Conservation (phyloP, 2,329 filamentous ascomycete genomes). For the Huntiella abstrusa region DNA sequence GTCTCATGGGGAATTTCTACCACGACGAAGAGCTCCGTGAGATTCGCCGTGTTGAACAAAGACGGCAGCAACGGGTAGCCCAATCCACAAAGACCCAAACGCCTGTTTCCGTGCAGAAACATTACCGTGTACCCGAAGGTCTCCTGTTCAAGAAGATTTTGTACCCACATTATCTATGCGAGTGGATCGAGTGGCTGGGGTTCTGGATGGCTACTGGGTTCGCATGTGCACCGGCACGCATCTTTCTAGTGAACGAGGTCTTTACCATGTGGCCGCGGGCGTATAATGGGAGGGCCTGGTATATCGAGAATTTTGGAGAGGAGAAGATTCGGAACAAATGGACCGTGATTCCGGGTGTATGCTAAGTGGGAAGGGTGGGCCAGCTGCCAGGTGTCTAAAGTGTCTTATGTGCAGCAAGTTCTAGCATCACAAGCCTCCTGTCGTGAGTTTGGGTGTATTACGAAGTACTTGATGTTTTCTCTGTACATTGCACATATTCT, state of each 20-base stretch:
- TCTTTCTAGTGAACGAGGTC: slow-evolving; percentile 74
- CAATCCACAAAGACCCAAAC: slow-evolving; percentile 17
- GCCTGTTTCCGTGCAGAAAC: slow-evolving; percentile 43
- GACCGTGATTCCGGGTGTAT: slow-evolving; percentile 45
- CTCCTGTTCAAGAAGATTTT: slow-evolving; percentile 70
- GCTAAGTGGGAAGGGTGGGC: slow-evolving; percentile 5
- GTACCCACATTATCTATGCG: slow-evolving; percentile 85
- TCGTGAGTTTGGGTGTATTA: no score
- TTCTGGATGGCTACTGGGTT: slow-evolving; percentile 61
- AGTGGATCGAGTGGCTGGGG: slow-evolving; percentile 91
- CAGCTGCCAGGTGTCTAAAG: no score
- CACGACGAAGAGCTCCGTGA: slow-evolving; percentile 82
- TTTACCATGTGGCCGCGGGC: slow-evolving; percentile 80
- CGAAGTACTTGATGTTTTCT: no score
- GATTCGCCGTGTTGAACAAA: slow-evolving; percentile 53
- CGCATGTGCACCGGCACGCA: slow-evolving; percentile 53
- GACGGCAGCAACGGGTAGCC: slow-evolving; percentile 24
- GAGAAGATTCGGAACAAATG: slow-evolving; percentile 59
- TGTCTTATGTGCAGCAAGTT: no score
- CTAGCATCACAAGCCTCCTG: no score
- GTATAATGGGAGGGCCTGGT: slow-evolving; percentile 67
- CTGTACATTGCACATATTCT: no score
- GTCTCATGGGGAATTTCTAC: slow-evolving; percentile 63
- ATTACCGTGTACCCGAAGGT: slow-evolving; percentile 71
- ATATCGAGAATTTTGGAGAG: slow-evolving; percentile 69